phyloP scores from a whole-genome alignment of 139 green algal genomes.

The Diplosphaera chodatii region DNA sequence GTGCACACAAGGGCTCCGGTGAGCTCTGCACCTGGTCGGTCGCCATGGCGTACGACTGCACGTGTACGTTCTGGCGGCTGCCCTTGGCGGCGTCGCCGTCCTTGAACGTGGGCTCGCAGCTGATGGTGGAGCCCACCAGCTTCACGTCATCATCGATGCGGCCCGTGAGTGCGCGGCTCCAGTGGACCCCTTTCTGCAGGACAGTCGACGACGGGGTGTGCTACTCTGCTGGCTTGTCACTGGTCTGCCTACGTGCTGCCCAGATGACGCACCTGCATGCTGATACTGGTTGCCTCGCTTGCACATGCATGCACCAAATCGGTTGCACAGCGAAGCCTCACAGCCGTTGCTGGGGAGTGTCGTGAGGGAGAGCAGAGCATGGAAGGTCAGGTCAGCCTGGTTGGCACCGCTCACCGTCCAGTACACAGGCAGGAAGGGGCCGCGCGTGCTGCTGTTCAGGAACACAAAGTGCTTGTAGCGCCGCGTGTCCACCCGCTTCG shows the following conservation, averaged over 20 bases:
- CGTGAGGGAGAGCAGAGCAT: no score
- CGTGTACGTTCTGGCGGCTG: constrained; percentile 25
- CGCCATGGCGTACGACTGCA: constrained; percentile 43
- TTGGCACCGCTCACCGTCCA: constrained; percentile 13
- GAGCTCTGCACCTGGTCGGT: constrained; percentile 36
- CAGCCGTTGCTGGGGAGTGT: no score
- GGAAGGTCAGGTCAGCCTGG: no score
- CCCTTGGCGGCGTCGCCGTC: background rate
- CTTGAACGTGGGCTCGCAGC: constrained; percentile 13
- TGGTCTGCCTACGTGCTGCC: no score
- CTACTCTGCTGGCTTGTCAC: no score
- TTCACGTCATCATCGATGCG: background rate
- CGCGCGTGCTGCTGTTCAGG: constrained; percentile 8
- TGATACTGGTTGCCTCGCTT: no score
- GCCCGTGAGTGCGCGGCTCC: background rate
- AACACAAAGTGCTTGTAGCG: constrained; percentile 13
- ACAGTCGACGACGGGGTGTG: no score
- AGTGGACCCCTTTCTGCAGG: background rate
- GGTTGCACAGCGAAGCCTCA: no score
- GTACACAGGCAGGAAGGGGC: constrained; percentile 10
- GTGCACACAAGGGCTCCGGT: no score
- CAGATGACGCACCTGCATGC: no score
- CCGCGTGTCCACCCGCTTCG: background rate
- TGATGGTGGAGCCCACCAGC: constrained; percentile 30
- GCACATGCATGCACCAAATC: no score